Evolutionary conservation across 345 rosid species (phyloP).

Genomic region (Trapa incisa): DNA sequence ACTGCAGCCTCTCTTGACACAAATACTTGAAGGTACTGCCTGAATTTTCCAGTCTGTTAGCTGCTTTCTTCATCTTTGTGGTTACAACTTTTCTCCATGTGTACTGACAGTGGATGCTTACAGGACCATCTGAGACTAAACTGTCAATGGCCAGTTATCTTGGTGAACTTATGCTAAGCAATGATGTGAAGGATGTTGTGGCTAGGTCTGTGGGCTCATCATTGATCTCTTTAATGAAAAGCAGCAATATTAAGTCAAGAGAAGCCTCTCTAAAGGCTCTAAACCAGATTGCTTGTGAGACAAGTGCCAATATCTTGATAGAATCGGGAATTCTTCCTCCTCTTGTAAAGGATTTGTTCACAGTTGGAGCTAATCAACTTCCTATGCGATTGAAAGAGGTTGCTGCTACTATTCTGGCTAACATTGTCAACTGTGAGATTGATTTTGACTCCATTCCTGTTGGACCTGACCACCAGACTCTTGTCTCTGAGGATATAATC

Average conservation of each 20-base stretch:
- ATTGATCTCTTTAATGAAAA: conserved; percentile 66
- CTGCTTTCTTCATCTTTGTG: neutral
- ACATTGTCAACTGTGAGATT: conserved; percentile 65
- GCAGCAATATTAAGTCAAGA: conserved; percentile 46
- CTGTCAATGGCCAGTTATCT: conserved; percentile 75
- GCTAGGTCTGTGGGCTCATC: conserved; percentile 71
- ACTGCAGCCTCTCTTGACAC: conserved; percentile 68
- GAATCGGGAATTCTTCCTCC: conserved; percentile 80
- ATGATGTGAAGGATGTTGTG: conserved; percentile 63
- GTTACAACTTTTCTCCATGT: neutral
- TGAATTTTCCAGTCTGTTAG: neutral
- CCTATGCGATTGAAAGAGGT: conserved; percentile 88
- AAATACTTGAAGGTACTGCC: conserved; percentile 62
- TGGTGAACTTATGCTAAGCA: conserved; percentile 73
- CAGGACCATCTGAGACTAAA: conserved; percentile 78
- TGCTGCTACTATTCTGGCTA: conserved; percentile 87
- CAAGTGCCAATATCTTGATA: conserved; percentile 71
- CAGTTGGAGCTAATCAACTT: conserved; percentile 60
- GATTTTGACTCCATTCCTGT: conserved; percentile 58
- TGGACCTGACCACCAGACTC: conserved; percentile 62
- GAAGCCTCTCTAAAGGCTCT: conserved; percentile 84
- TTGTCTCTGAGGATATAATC: conserved; percentile 71
- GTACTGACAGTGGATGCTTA: conserved; percentile 10
- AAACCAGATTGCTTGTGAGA: conserved; percentile 70
- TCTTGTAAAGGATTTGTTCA: conserved; percentile 73